These are phyloP conservation scores for Trichoderma atroviride DNA, from an alignment of 2,329 filamentous ascomycete genomes.

Conservation along the genomic window DNA sequence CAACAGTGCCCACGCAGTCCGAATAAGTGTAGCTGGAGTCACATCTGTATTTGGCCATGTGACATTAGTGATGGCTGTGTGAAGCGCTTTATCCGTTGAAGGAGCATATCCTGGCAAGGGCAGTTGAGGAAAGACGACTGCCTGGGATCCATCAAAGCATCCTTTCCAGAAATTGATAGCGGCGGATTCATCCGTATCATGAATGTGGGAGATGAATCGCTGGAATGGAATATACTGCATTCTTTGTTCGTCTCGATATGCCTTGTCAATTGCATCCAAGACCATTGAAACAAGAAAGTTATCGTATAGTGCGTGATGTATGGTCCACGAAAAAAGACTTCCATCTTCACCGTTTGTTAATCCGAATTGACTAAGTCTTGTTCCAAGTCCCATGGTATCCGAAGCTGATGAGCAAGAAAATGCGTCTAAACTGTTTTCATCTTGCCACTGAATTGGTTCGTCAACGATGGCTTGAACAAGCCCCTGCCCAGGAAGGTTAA, in stretches of 20 bases:
- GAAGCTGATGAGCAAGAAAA: neutral
- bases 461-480: neutral
- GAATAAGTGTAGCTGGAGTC: neutral
- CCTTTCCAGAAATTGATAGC: neutral
- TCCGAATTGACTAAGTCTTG: neutral
- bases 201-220: neutral
- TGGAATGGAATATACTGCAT: neutral
- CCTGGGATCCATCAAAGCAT: neutral
- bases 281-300: neutral
- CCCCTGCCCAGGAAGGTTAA: neutral
- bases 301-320: neutral
- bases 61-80: neutral
- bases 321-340: neutral
- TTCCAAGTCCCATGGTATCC: neutral
- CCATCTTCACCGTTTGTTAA: neutral
- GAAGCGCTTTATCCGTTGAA: neutral
- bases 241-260: neutral
- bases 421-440: neutral
- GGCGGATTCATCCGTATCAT: neutral
- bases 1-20: neutral
- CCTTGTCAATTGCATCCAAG: conserved; percentile 35
- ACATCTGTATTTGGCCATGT: neutral
- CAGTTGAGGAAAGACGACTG: neutral
- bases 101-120: neutral
- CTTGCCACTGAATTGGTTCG: neutral